phyloP scores from a whole-genome alignment of 495 filamentous ascomycete species.

The Aspergillus hancockii region DNA sequence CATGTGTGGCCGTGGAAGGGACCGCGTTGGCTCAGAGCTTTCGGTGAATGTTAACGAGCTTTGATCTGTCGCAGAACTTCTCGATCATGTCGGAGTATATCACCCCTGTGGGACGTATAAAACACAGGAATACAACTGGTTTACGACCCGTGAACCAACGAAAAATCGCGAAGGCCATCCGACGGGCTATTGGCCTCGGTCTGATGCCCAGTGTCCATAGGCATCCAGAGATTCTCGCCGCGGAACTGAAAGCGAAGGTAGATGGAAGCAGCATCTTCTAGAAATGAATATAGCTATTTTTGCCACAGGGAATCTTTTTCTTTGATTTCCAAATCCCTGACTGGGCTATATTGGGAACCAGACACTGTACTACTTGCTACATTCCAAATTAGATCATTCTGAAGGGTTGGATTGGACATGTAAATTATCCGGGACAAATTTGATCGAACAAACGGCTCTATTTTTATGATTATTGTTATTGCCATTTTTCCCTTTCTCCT shows the following conservation, averaged over 20 bases:
- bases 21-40: neutral
- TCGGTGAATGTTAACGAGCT: neutral
- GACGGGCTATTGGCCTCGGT: slow-evolving; percentile 83
- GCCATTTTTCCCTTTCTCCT: neutral
- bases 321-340: neutral
- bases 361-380: neutral
- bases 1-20: neutral
- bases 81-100: slow-evolving; percentile 88
- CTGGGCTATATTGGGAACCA: neutral
- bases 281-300: neutral
- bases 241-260: slow-evolving; percentile 33
- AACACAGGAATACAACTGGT: slow-evolving; percentile 69
- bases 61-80: slow-evolving; percentile 69
- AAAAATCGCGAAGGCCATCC: slow-evolving; percentile 86
- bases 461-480: neutral
- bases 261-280: slow-evolving; percentile 22
- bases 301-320: neutral
- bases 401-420: neutral
- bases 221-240: slow-evolving; percentile 82
- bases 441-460: neutral
- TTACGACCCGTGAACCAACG: slow-evolving; percentile 87
- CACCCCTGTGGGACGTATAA: slow-evolving; percentile 82
- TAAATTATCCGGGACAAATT: neutral
- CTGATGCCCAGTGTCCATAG: slow-evolving; percentile 89
- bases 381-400: neutral